Conservation (phyloP, 768 basidiomycete genomes). For the Boletus vinaceobasis region DNA sequence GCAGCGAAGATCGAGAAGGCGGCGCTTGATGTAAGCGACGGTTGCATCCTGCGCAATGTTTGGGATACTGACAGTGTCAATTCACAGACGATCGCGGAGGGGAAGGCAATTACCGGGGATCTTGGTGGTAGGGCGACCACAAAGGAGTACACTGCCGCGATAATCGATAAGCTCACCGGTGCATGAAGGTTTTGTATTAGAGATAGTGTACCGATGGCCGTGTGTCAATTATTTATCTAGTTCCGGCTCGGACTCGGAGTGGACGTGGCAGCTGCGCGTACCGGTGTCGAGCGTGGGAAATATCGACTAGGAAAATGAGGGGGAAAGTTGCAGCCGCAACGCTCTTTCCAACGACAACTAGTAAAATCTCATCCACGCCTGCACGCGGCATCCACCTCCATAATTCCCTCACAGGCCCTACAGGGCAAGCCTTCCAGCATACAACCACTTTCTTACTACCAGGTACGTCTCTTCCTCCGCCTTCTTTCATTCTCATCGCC, state of each 20-base stretch:
- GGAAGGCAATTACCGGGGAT: conserved; percentile 92
- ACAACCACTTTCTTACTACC: conserved; percentile 40
- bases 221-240: conserved; percentile 2
- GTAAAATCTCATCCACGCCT: conserved; percentile 49
- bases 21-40: conserved; percentile 69
- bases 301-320: conserved; percentile 14
- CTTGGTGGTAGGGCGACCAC: conserved; percentile 92
- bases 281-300: conserved; percentile 28
- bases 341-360: conserved; percentile 41
- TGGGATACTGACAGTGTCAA: conserved; percentile 3
- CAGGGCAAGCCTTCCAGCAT: conserved; percentile 77
- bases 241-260: conserved; percentile 2
- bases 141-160: conserved; percentile 83
- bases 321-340: neutral
- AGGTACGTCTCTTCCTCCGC: conserved; percentile 35
- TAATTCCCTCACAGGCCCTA: conserved; percentile 76
- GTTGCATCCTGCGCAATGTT: neutral
- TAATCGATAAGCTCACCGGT: conserved; percentile 65
- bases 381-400: conserved; percentile 53
- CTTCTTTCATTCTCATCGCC: conserved; percentile 13
- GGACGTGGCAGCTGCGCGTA: conserved; percentile 4
- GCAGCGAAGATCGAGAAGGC: conserved; percentile 92
- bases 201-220: conserved; percentile 4
- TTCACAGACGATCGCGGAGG: conserved; percentile 91
- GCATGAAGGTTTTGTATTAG: conserved; percentile 13